Percentiles rank a stretch among this genome's conserved stretches.
Conservation (phyloP, 306 rosid species). For the Myrica gale region DNA sequence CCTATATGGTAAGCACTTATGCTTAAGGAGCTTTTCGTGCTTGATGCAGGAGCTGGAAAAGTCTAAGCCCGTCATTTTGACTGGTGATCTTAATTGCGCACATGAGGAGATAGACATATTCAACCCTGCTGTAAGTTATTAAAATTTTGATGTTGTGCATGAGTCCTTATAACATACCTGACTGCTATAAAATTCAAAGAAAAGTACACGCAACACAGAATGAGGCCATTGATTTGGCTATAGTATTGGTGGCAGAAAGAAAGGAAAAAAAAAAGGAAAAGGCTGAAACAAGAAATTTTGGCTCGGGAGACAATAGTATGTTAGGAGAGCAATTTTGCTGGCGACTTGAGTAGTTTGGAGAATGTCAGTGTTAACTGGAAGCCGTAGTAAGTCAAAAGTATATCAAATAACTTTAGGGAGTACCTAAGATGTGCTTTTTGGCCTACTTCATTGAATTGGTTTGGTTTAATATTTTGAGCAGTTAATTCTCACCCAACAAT, state of each 20-base stretch:
- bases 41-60: slow-evolving; percentile 83
- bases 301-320: neutral
- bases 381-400: neutral
- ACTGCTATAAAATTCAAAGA: slow-evolving; percentile 4
- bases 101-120: slow-evolving; percentile 92
- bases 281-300: neutral
- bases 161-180: neutral
- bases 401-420: neutral
- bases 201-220: neutral
- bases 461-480: neutral
- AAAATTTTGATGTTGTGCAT: slow-evolving; percentile 8
- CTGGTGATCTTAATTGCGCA: slow-evolving; percentile 97
- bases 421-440: neutral
- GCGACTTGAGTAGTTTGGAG: neutral
- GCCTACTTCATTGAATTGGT: too few species aligned
- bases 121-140: slow-evolving; percentile 80
- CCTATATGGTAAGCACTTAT: slow-evolving; percentile 2
- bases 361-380: neutral
- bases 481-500: neutral
- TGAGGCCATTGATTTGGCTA: slow-evolving; percentile 3
- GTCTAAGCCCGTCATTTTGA: slow-evolving; percentile 83
- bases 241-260: too few species aligned
- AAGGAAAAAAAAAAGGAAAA: too few species aligned
- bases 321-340: neutral
- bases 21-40: slow-evolving; percentile 27